Base-by-base conservation (phyloP, 441 rosid genomes). In the Manihot esculenta region DNA sequence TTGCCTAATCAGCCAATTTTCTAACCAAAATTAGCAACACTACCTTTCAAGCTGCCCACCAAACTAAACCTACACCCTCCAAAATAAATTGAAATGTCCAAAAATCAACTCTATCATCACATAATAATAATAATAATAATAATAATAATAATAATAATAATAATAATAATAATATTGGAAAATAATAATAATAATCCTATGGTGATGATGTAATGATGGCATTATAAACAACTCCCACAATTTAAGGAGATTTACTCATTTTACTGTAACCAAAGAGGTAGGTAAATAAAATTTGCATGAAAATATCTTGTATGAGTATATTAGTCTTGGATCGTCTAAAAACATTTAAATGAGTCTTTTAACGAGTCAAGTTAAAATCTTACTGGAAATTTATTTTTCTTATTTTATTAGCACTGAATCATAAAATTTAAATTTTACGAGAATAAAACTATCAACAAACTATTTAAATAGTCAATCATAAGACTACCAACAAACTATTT, bases 41-140 rank as follows among this genome's bases (percentile, higher is more conserved):
- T 62, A 62, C 18, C 45, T 23, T n/a, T 12, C 15, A 20, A n/a
- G 27, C 8, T 64, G 68, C 42, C 53, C 20, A 47, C 68, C 68
- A 44, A 67, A 70, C 70, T 55, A 49, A 33, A 61, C 48, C 59
- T 50, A 35, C 50, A 51, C 59, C 45, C 24, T 27, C 66, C n/a
- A 74, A 56, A 50, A 4, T 30, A 45, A 64, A 64, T 1, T 47
- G 23, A 64, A 24, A 64, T 30, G 1, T 47, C 50, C 47, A 11
- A 30, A 5, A 66, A 63, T 51, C 67, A 18, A 35, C 49, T 13
- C 10, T 44, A 9, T 12, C 14, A 33, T 35, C 15, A 27, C 44
- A 59, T 7, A 30, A 27, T 15, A 59, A 33, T 60, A 10, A 30
- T 30, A 30, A 30, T 30, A 30, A 30, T 30, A 30, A 30, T 30